These are phyloP conservation scores for Salicornia ramosissima DNA, from an alignment of 148 eudicot species.

Conservation along the genomic window DNA sequence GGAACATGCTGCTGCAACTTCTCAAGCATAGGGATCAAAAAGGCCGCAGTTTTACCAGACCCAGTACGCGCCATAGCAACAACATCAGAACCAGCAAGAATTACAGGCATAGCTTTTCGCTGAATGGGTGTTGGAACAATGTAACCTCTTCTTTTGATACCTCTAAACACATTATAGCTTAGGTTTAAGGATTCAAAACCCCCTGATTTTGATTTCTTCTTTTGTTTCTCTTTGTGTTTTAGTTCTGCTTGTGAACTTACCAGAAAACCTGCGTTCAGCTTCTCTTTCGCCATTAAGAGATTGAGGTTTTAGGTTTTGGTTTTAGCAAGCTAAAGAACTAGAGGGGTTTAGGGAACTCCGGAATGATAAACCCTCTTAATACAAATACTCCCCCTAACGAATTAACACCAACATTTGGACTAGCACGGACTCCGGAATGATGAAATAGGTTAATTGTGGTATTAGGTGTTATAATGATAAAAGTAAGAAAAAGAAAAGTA, in stretches of 20 bases:
- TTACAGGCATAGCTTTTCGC: constrained; percentile 88
- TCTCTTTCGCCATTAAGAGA: constrained; percentile 27
- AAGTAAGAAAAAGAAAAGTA: no score
- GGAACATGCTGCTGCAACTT: constrained; percentile 64
- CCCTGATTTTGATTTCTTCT: constrained; percentile 86
- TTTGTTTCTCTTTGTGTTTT: constrained; percentile 33
- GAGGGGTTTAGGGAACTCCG: no score
- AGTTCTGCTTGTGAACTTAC: constrained; percentile 62
- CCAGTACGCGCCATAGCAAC: constrained; percentile 99
- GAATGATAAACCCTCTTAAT: no score
- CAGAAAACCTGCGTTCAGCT: constrained; percentile 10
- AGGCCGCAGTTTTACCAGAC: constrained; percentile 96
- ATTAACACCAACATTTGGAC: no score
- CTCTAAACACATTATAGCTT: constrained; percentile 51
- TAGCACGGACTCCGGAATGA: no score
- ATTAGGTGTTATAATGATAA: no score
- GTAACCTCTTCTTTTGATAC: constrained; percentile 72
- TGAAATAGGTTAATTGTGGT: no score
- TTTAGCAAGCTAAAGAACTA: no score
- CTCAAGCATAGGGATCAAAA: constrained; percentile 87
- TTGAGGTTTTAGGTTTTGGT: not conserved
- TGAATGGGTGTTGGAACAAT: constrained; percentile 92
- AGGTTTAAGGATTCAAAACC: constrained; percentile 77
- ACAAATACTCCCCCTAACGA: no score
- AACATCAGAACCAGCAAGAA: constrained; percentile 71